Conservation (phyloP, 495 filamentous ascomycete genomes). For the Aspergillus haitiensis region DNA sequence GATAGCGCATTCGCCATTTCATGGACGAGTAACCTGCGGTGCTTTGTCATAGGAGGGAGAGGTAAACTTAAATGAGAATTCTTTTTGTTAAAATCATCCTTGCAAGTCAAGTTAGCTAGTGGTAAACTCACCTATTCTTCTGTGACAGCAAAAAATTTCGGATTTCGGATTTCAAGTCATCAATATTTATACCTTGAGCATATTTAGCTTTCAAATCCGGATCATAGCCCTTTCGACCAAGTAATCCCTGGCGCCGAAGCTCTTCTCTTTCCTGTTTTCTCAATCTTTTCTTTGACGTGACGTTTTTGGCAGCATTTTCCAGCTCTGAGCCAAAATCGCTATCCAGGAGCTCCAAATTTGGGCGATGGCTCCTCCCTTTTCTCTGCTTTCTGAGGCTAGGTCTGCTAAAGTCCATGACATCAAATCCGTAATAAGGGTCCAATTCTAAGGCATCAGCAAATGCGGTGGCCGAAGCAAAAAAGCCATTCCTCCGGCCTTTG, state of each 20-base stretch:
- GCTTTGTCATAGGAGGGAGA: conserved; percentile 81
- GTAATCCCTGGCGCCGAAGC: conserved; percentile 72
- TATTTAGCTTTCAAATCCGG: conserved; percentile 73
- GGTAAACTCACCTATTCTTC: conserved; percentile 57
- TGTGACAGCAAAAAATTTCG: conserved; percentile 65
- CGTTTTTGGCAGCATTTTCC: conserved; percentile 65
- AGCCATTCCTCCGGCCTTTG: conserved; percentile 18
- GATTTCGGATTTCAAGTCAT: conserved; percentile 72
- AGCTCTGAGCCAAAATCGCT: conserved; percentile 68
- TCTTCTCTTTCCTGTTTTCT: conserved; percentile 80
- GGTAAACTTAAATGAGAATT: conserved; percentile 54
- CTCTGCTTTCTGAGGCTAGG: conserved; percentile 55
- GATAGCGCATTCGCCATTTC: conserved; percentile 66
- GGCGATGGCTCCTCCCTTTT: conserved; percentile 53
- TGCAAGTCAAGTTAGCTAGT: too few relatives aligned
- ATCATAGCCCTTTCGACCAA: conserved; percentile 64
- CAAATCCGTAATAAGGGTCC: conserved; percentile 70
- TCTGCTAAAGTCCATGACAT: conserved; percentile 80
- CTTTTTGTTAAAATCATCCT: too few relatives aligned
- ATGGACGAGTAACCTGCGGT: conserved; percentile 74
- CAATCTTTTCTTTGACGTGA: conserved; percentile 75
- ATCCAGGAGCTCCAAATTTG: conserved; percentile 64
- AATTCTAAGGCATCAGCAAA: conserved; percentile 65
- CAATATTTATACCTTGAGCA: conserved; percentile 64
- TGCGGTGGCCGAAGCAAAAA: conserved; percentile 56